Evolutionary conservation across 257 asterid species (phyloP).

Genomic region (Solanum sejunctum): DNA sequence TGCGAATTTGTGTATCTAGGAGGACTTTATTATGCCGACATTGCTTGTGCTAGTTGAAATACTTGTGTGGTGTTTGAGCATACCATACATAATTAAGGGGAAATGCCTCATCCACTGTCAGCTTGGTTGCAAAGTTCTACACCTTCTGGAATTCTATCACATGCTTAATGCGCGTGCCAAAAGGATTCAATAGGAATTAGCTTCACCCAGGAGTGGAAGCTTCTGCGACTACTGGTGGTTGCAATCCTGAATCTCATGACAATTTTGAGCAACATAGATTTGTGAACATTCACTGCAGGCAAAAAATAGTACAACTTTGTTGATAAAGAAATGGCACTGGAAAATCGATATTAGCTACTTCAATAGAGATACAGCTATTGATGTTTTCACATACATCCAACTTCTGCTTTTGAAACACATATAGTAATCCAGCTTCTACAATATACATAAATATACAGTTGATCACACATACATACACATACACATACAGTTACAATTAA

Average conservation of each 20-base stretch:
- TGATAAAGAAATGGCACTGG: neutral
- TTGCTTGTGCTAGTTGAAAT: neutral
- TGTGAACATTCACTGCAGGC: constrained; percentile 70
- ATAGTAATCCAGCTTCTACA: neutral
- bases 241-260: constrained; percentile 69
- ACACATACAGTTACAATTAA: no score
- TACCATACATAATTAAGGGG: constrained; percentile 80
- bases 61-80: constrained; percentile 40
- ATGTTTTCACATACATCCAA: neutral
- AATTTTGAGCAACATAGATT: constrained; percentile 49
- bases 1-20: neutral
- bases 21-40: neutral
- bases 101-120: constrained; percentile 68
- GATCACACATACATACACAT: no score
- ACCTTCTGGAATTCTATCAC: constrained; percentile 70
- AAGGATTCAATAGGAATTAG: constrained; percentile 75
- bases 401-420: neutral
- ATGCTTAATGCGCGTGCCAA: constrained; percentile 66
- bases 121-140: constrained; percentile 95
- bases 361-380: neutral
- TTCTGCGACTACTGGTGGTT: constrained; percentile 37
- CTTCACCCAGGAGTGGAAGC: constrained; percentile 36
- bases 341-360: neutral
- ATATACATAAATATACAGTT: no score
- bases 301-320: constrained; percentile 1